phyloP scores from a whole-genome alignment of 768 basidiomycete species.

The Tulasnella sp. region DNA sequence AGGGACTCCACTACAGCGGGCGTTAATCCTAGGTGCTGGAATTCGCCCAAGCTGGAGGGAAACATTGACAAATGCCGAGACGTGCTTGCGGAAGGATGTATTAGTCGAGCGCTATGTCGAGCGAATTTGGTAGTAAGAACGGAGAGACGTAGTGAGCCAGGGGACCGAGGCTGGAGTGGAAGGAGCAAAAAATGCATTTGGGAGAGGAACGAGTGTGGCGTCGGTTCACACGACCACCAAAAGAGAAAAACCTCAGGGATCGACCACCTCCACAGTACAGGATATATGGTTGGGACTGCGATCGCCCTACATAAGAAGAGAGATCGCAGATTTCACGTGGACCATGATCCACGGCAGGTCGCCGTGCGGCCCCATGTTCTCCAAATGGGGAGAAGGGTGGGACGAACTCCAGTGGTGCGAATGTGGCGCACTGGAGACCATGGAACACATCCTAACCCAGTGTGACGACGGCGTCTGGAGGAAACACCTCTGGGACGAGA shows the following conservation, averaged over 20 bases:
- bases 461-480: too few relatives aligned
- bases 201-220: neutral
- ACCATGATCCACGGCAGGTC: too few relatives aligned
- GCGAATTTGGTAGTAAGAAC: neutral
- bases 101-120: too few relatives aligned
- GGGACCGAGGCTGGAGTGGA: neutral
- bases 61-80: neutral
- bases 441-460: too few relatives aligned
- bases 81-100: neutral
- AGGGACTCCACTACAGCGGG: neutral
- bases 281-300: too few relatives aligned
- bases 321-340: too few relatives aligned
- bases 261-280: slow-evolving; percentile 42
- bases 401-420: too few relatives aligned
- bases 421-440: too few relatives aligned
- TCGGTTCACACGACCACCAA: neutral
- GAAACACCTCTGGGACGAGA: too few relatives aligned
- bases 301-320: too few relatives aligned
- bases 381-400: too few relatives aligned
- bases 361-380: too few relatives aligned
- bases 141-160: neutral
- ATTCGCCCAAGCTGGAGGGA: neutral
- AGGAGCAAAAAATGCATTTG: neutral
- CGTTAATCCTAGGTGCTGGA: neutral
- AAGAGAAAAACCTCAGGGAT: neutral